phyloP scores from a whole-genome alignment of 805 yeast species.

The Ogataea paradorogensis region DNA sequence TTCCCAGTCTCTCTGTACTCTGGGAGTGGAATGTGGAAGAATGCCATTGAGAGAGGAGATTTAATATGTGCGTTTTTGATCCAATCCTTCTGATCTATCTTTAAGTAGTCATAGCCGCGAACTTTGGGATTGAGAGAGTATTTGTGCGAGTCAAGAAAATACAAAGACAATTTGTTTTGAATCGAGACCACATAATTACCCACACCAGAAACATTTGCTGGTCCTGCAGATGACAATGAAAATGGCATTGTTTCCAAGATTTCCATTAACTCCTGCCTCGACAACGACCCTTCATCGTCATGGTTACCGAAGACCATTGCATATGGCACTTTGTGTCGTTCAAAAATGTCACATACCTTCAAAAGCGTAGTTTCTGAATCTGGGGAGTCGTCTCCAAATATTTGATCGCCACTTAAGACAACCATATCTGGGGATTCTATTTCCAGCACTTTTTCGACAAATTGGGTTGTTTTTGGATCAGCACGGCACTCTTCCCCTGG shows the following conservation, averaged over 20 bases:
- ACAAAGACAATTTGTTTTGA: conserved; percentile 54
- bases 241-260: conserved; percentile 61
- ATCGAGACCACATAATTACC: conserved; percentile 74
- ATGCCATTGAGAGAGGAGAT: conserved; percentile 72
- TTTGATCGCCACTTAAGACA: conserved; percentile 87
- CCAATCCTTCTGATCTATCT: conserved; percentile 25
- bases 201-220: conserved; percentile 67
- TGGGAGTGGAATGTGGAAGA: conserved; percentile 91
- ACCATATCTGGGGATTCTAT: conserved; percentile 81
- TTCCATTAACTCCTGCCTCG: conserved; percentile 58
- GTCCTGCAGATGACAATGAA: conserved; percentile 61
- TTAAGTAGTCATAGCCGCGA: conserved; percentile 87
- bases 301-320: conserved; percentile 91
- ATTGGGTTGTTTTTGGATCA: conserved; percentile 64
- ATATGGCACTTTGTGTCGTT: conserved; percentile 70
- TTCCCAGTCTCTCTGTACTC: conserved; percentile 55
- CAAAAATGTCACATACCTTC: conserved; percentile 71
- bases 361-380: conserved; percentile 82
- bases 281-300: conserved; percentile 80
- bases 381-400: conserved; percentile 74
- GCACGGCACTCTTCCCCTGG: conserved; percentile 62
- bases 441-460: conserved; percentile 63
- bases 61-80: conserved; percentile 22
- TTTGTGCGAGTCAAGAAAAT: conserved; percentile 82
- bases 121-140: conserved; percentile 63